Evolutionary conservation across 2,329 filamentous ascomycete species (phyloP), one percentile per base, ranked within the genome.

Genomic region (Tricladium varicosporioides): DNA sequence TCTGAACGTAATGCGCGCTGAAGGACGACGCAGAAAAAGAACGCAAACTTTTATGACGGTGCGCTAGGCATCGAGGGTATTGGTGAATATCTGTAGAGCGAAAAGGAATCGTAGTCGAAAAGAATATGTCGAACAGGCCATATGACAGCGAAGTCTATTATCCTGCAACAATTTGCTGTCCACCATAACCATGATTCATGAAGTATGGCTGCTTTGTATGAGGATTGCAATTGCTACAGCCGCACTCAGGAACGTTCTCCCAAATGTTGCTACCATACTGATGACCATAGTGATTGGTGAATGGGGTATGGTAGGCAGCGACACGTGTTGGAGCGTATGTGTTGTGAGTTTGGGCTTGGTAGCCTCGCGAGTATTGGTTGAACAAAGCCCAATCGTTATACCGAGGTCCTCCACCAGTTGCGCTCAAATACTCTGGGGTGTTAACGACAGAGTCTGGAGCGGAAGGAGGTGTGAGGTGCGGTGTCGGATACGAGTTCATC

Each of bases 371-470:
- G 67, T 79, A 76, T 54, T 76, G 74, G 54, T 77, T 77, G 50
- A 77, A 76, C n/a, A 76, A 71, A 48, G 76, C 76, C 68, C 80
- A 80, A 66, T 81, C 78, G 47, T 75, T 78, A 48, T 79, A 74
- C 75, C 77, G 78, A 63, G 80, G 76, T 64, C 74, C 80, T 72
- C 72, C 69, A 58, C 73, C 73, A 51, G 73, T 71, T 44, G 73
- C 69, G 56, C 75, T 77, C 67, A 78, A 74, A 63, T 80, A 80
- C 59, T 82, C 80, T 15, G 80, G 80, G 43, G 80, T 82, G 50
- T 76, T 77, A 18, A 80, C 76, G 43, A 78, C 79, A 36, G 79
- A 81, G 57, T 79, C 78, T 14, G 78, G 77, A 47, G 78, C 78
- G 27, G 79, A 81, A n/a, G 77, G 75, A 58, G 80, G 80, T 48